Conservation (phyloP, 768 basidiomycete genomes). For the Boletus pseudopeckii region DNA sequence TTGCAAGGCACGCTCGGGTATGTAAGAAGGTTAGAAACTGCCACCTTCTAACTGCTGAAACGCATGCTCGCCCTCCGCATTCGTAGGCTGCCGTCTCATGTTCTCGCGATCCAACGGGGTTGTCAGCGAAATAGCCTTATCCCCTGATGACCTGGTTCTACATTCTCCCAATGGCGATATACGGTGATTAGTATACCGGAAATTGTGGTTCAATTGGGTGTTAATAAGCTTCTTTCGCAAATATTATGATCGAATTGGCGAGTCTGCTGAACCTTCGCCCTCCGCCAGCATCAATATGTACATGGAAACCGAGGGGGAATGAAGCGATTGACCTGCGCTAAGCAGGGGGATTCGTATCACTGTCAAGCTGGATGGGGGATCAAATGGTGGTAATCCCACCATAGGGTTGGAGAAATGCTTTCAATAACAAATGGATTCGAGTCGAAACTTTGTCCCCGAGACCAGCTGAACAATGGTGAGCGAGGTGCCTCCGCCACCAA, state of each 20-base stretch:
- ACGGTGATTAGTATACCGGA: background rate
- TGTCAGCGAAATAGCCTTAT: background rate
- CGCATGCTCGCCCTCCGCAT: background rate
- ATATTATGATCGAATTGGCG: background rate
- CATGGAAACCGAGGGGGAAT: background rate
- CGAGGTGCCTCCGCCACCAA: background rate
- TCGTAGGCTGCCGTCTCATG: background rate
- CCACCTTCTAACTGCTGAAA: background rate
- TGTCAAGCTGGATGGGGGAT: background rate
- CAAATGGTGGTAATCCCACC: background rate
- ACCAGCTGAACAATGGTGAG: background rate
- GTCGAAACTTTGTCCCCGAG: background rate
- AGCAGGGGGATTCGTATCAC: background rate
- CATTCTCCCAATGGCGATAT: background rate
- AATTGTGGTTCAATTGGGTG: background rate
- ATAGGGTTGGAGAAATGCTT: background rate
- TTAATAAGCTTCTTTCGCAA: background rate
- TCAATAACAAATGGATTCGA: background rate
- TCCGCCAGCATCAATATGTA: background rate
- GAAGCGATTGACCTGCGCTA: background rate
- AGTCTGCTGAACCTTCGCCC: background rate
- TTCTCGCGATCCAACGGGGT: background rate
- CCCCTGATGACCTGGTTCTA: background rate
- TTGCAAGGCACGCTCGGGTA: background rate
- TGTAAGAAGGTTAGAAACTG: background rate